These are phyloP conservation scores for Lactifluus subvellereus DNA, from an alignment of 768 basidiomycete species.

Conservation along the genomic window DNA sequence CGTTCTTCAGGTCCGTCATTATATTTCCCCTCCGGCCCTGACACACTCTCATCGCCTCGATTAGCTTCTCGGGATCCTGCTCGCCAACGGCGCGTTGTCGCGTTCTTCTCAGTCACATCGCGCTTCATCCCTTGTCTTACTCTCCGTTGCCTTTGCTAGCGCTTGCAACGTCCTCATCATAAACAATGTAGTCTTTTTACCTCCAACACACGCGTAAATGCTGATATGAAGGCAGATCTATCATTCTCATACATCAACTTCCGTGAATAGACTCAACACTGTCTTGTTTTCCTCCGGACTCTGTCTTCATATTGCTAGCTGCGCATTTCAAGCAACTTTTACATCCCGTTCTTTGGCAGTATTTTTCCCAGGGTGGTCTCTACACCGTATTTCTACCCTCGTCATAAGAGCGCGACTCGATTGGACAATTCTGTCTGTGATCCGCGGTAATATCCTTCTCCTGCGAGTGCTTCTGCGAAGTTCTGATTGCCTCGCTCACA, in stretches of 20 bases:
- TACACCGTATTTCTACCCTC: slow-evolving; percentile 25
- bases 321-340: slow-evolving; percentile 17
- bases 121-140: slow-evolving; percentile 11
- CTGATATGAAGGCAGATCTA: slow-evolving; percentile 23
- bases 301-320: slow-evolving; percentile 23
- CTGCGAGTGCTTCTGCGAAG: neutral
- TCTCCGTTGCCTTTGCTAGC: slow-evolving; percentile 7
- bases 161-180: slow-evolving; percentile 12
- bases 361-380: slow-evolving; percentile 25
- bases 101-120: neutral
- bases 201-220: neutral
- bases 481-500: neutral
- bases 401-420: slow-evolving; percentile 10
- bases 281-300: slow-evolving; percentile 26
- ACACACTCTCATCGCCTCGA: slow-evolving; percentile 8
- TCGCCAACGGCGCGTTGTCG: slow-evolving; percentile 27
- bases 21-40: neutral
- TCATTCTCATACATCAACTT: slow-evolving; percentile 13
- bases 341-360: neutral
- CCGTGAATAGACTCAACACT: slow-evolving; percentile 18
- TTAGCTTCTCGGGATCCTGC: slow-evolving; percentile 34
- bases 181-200: neutral
- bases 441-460: slow-evolving; percentile 10
- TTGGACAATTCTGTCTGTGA: slow-evolving; percentile 12
- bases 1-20: slow-evolving; percentile 32